Conservation (phyloP, 2,329 filamentous ascomycete genomes). For the Didymella keratinophila region DNA sequence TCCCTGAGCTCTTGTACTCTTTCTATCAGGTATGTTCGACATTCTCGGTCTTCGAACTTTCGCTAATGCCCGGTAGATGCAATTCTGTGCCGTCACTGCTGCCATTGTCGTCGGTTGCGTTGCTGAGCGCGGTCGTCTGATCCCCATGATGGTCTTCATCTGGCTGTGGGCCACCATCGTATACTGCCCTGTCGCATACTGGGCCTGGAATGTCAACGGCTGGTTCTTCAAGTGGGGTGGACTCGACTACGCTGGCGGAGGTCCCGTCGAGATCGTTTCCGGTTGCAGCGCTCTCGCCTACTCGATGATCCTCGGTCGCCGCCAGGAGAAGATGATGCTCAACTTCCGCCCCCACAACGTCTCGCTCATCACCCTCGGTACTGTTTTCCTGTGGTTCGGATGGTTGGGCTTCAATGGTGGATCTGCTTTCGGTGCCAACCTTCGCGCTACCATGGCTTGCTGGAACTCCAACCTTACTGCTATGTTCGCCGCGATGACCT, state of each 20-base stretch:
- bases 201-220: conserved; percentile 94
- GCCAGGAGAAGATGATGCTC: conserved; percentile 99
- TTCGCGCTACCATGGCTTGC: conserved; percentile 93
- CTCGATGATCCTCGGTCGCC: conserved; percentile 91
- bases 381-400: conserved; percentile 95
- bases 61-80: conserved; percentile 68
- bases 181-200: conserved; percentile 96
- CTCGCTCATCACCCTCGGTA: conserved; percentile 93
- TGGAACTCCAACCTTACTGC: conserved; percentile 97
- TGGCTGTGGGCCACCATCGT: conserved; percentile 98
- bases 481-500: conserved; percentile 89
- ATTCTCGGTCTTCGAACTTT: not conserved
- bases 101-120: conserved; percentile 92
- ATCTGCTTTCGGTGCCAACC: conserved; percentile 90
- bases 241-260: conserved; percentile 94
- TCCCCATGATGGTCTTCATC: conserved; percentile 93
- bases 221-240: conserved; percentile 93
- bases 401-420: conserved; percentile 99
- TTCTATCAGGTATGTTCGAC: conserved; percentile 80
- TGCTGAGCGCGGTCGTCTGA: conserved; percentile 89
- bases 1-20: conserved; percentile 89
- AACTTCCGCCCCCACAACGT: conserved; percentile 99
- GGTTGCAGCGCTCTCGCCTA: conserved; percentile 94
- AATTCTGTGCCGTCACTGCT: conserved; percentile 93
- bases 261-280: conserved; percentile 95